Percentiles rank a stretch among this genome's conserved stretches.
Evolutionary conservation across 495 filamentous ascomycete genomes (phyloP).

Genomic region (Podospora pseudopauciseta): DNA sequence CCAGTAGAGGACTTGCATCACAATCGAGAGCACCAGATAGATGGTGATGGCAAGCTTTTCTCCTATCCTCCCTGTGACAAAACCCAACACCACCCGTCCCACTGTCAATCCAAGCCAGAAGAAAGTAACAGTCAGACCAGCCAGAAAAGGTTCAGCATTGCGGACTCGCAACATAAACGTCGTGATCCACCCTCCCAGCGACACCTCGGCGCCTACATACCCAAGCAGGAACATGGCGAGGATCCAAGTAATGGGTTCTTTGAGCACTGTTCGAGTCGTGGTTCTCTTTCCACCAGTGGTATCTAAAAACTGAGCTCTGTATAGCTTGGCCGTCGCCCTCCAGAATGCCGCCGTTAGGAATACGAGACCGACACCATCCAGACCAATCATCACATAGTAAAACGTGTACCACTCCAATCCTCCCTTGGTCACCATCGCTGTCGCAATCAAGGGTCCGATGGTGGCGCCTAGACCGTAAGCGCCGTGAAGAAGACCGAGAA

Average conservation of each 20-base stretch:
- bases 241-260: slow-evolving; percentile 63
- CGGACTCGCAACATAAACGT: slow-evolving; percentile 79
- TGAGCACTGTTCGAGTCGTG: slow-evolving; percentile 36
- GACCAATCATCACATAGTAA: slow-evolving; percentile 63
- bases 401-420: slow-evolving; percentile 59
- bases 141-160: slow-evolving; percentile 61
- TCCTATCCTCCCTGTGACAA: slow-evolving; percentile 65
- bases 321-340: slow-evolving; percentile 57
- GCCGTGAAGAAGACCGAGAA: slow-evolving; percentile 70
- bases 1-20: slow-evolving; percentile 77
- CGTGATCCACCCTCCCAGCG: slow-evolving; percentile 83
- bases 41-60: slow-evolving; percentile 62
- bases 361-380: slow-evolving; percentile 54
- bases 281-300: slow-evolving; percentile 27
- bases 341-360: slow-evolving; percentile 61
- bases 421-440: slow-evolving; percentile 61
- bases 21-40: slow-evolving; percentile 61
- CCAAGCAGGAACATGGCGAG: slow-evolving; percentile 70
- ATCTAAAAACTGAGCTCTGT: slow-evolving; percentile 45
- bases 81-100: slow-evolving; percentile 68
- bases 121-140: slow-evolving; percentile 75
- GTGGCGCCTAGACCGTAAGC: slow-evolving; percentile 74
- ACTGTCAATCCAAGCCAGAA: slow-evolving; percentile 83
- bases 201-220: slow-evolving; percentile 84
- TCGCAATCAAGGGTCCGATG: slow-evolving; percentile 72